A percentile compares a stretch with the other conserved stretches of the same genome.
Conservation (phyloP, 164 flowering plant species). For the Nelumbo lutea region DNA sequence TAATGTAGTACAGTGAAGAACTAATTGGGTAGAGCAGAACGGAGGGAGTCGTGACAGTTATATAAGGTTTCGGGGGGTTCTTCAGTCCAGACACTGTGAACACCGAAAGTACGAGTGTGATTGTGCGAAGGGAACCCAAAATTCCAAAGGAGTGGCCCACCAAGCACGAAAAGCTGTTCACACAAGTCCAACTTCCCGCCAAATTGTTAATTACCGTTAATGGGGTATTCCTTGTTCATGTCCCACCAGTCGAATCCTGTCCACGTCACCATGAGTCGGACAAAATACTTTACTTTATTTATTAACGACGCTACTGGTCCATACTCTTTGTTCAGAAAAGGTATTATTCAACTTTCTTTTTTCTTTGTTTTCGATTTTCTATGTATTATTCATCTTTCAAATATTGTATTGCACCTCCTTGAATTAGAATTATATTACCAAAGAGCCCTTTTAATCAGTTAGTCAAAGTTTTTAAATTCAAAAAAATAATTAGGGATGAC, state of each 20-base stretch:
- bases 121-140: conserved; percentile 43
- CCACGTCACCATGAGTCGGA: conserved; percentile 58
- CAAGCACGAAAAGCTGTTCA: conserved; percentile 32
- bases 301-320: conserved; percentile 7
- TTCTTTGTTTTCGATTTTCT: no score
- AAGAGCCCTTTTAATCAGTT: not conserved
- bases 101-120: conserved; percentile 65
- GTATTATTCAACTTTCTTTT: not conserved
- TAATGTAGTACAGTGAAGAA: not conserved
- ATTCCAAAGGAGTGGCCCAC: conserved; percentile 43
- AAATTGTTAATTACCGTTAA: conserved; percentile 34
- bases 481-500: no score
- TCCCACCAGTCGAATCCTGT: conserved; percentile 14
- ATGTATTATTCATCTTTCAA: not conserved
- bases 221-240: conserved; percentile 17
- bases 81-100: conserved; percentile 15
- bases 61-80: conserved; percentile 26
- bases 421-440: not conserved
- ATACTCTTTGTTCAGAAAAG: conserved; percentile 7
- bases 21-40: conserved; percentile 7
- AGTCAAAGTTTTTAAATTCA: not conserved
- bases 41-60: conserved; percentile 11
- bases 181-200: conserved; percentile 44
- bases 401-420: not conserved
- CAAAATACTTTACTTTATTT: conserved; percentile 25